Conservation (phyloP, 192 early-diverging fungal genomes). For the Linnemannia hyalina region DNA sequence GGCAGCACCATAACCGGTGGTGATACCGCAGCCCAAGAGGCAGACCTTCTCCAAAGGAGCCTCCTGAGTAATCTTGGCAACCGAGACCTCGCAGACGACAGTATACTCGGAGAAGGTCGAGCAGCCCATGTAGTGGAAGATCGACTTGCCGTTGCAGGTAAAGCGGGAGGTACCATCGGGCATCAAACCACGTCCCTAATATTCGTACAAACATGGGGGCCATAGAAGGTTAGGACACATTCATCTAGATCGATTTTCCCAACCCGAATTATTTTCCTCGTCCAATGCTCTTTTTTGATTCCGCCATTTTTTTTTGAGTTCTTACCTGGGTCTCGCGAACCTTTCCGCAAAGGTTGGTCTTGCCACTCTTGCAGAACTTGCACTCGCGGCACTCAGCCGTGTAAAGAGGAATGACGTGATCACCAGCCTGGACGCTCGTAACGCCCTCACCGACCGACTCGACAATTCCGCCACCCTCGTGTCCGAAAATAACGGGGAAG, state of each 20-base stretch:
- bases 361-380: conserved; percentile 98
- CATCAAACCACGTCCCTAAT: conserved; percentile 90
- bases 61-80: conserved; percentile 86
- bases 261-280: not conserved
- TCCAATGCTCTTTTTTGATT: not conserved
- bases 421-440: conserved; percentile 89
- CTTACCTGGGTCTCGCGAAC: conserved; percentile 89
- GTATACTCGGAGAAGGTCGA: conserved; percentile 98
- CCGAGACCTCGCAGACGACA: conserved; percentile 90
- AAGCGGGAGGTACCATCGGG: conserved; percentile 94
- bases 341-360: conserved; percentile 96
- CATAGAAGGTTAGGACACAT: not conserved
- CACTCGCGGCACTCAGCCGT: conserved; percentile 91
- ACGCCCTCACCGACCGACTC: conserved; percentile 97
- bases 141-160: conserved; percentile 87
- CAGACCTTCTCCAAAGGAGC: conserved; percentile 90
- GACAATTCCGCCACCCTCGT: conserved; percentile 95
- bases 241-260: not conserved
- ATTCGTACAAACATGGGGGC: not conserved
- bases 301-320: conserved; percentile 5
- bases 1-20: conserved; percentile 96
- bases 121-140: conserved; percentile 97
- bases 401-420: conserved; percentile 97
- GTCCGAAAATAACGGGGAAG: conserved; percentile 90
- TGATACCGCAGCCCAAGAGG: conserved; percentile 95